Percentiles rank a stretch among this genome's conserved stretches.
Evolutionary conservation across 1,284 basidiomycete species (phyloP).

Genomic region (Marasmius tenuissimus): DNA sequence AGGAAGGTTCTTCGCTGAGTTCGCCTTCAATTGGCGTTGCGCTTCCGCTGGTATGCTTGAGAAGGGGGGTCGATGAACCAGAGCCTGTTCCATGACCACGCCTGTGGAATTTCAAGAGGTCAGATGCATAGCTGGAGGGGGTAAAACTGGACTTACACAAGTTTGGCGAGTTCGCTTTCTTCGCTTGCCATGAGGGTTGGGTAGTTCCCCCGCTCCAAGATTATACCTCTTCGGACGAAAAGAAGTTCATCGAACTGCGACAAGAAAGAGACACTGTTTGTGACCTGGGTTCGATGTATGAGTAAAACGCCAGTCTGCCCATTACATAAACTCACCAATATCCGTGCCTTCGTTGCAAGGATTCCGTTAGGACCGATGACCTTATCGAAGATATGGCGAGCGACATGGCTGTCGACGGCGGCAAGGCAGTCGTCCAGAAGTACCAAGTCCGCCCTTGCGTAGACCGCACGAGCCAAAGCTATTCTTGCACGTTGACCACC

Average conservation of each 20-base stretch:
- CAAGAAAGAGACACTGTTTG: slow-evolving; percentile 87
- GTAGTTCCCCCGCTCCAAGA: slow-evolving; percentile 80
- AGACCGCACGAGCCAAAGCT: slow-evolving; percentile 26
- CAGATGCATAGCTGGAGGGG: background rate
- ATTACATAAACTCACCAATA: slow-evolving; percentile 48
- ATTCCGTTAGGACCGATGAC: slow-evolving; percentile 90
- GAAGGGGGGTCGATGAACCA: slow-evolving; percentile 57
- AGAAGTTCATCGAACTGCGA: slow-evolving; percentile 79
- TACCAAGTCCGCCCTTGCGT: slow-evolving; percentile 48
- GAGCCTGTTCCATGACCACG: slow-evolving; percentile 51
- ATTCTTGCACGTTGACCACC: slow-evolving; percentile 67
- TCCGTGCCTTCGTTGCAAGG: slow-evolving; percentile 81
- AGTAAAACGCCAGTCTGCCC: background rate
- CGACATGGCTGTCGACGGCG: slow-evolving; percentile 49
- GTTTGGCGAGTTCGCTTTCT: slow-evolving; percentile 73
- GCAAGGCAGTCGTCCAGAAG: slow-evolving; percentile 59
- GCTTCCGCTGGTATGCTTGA: slow-evolving; percentile 34
- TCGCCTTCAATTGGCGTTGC: slow-evolving; percentile 39
- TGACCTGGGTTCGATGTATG: slow-evolving; percentile 37
- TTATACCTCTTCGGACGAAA: slow-evolving; percentile 82
- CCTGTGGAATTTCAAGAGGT: slow-evolving; percentile 18
- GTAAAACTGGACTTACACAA: slow-evolving; percentile 59
- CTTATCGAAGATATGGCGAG: slow-evolving; percentile 59
- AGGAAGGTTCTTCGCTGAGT: slow-evolving; percentile 18
- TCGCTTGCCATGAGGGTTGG: slow-evolving; percentile 61